These are phyloP conservation scores for Ziziphus jujuba DNA, from an alignment of 306 rosid species.

Conservation along the genomic window DNA sequence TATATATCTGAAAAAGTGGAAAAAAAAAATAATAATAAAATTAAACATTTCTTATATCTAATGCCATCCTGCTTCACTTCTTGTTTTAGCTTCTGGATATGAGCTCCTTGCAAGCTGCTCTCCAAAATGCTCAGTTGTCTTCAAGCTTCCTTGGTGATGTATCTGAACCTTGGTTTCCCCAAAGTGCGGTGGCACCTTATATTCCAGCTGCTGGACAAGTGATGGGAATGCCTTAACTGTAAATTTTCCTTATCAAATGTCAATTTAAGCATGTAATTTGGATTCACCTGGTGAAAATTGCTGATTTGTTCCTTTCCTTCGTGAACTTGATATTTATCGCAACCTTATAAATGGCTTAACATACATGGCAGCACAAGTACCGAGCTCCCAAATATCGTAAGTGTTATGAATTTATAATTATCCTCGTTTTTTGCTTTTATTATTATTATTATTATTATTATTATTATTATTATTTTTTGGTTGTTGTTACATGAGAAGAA, in stretches of 20 bases:
- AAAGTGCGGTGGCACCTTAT: conserved; percentile 50
- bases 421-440: too few species aligned
- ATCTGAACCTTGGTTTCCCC: conserved; percentile 76
- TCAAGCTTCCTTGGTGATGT: conserved; percentile 52
- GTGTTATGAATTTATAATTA: too few species aligned
- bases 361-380: conserved; percentile 58
- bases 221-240: not conserved
- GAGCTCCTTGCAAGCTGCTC: conserved; percentile 71
- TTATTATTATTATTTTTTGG: too few species aligned
- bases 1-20: not conserved
- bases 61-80: conserved; percentile 9
- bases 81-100: conserved; percentile 67
- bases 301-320: not conserved
- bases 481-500: too few species aligned
- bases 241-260: too few species aligned
- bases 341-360: conserved; percentile 61
- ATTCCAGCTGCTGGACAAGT: conserved; percentile 50
- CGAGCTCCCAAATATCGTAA: conserved; percentile 61
- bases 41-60: conserved; percentile 9
- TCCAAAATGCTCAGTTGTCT: conserved; percentile 60
- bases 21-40: too few species aligned
- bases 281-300: not conserved
- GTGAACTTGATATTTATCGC: conserved; percentile 24
- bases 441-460: too few species aligned
- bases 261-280: conserved; percentile 15